Conservation (phyloP, 148 eudicot species). For the Linanthus parryae region DNA sequence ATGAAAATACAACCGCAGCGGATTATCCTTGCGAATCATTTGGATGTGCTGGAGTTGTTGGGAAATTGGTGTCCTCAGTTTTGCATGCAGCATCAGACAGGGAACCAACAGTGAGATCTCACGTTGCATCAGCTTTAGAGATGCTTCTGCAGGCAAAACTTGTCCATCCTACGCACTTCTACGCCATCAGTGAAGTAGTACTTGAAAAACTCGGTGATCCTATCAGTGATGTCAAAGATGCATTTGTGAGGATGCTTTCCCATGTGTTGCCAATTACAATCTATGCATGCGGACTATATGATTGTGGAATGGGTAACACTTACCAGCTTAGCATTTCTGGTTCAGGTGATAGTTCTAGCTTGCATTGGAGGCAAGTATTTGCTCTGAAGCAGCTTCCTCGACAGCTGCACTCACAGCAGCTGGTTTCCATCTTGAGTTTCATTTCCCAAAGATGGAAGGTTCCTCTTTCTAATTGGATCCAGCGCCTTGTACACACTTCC, state of each 20-base stretch:
- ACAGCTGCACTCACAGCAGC: constrained; percentile 84
- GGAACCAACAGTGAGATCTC: constrained; percentile 80
- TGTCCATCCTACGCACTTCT: constrained; percentile 53
- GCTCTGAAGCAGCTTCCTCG: constrained; percentile 87
- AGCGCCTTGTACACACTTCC: constrained; percentile 68
- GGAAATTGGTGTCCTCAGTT: constrained; percentile 52
- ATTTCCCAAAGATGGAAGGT: constrained; percentile 97
- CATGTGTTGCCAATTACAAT: constrained; percentile 58
- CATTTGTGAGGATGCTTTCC: constrained; percentile 61
- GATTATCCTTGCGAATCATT: constrained; percentile 39
- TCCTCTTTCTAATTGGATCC: constrained; percentile 96
- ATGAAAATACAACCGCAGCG: constrained; percentile 30
- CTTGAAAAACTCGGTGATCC: constrained; percentile 91
- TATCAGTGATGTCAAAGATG: constrained; percentile 44
- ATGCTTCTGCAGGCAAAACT: constrained; percentile 68
- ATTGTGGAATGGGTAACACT: constrained; percentile 28
- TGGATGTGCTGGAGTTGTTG: constrained; percentile 37
- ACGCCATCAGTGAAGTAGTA: constrained; percentile 44
- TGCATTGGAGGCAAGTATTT: constrained; percentile 85
- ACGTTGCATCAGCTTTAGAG: constrained; percentile 55
- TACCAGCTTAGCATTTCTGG: constrained; percentile 24
- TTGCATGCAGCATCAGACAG: constrained; percentile 77
- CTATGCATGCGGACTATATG: constrained; percentile 56
- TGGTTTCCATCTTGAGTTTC: constrained; percentile 86
- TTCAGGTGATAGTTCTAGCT: constrained; percentile 28